A percentile compares a stretch with the other conserved stretches of the same genome.
phyloP scores from a whole-genome alignment of 352 stramenopile genomes.

The Pythium biforme region DNA sequence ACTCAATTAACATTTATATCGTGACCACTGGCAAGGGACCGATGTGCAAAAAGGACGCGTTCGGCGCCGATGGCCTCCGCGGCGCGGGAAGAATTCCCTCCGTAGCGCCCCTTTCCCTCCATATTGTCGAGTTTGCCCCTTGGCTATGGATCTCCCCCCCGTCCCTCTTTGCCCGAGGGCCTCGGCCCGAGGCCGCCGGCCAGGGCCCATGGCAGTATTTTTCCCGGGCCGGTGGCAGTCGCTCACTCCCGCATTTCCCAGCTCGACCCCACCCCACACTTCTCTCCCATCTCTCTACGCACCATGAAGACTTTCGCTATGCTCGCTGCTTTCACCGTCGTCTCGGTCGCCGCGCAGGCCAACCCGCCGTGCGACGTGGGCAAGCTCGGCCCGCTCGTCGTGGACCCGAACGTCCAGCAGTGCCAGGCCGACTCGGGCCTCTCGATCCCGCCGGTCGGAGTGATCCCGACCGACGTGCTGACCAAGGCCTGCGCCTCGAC shows the following conservation, averaged over 20 bases:
- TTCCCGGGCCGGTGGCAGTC: too few species aligned
- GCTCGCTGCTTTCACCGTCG: conserved; percentile 9
- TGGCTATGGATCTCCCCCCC: too few species aligned
- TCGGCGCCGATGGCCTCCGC: too few species aligned
- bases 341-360: neutral
- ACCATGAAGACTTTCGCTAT: conserved; percentile 20
- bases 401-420: neutral
- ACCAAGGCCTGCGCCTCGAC: conserved; percentile 24
- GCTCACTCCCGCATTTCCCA: conserved; percentile 1
- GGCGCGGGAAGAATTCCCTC: neutral
- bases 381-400: neutral
- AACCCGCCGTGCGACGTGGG: neutral
- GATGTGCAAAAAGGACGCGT: neutral
- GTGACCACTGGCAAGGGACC: neutral
- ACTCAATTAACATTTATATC: neutral
- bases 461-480: conserved; percentile 11
- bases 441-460: neutral
- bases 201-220: neutral
- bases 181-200: too few species aligned
- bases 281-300: neutral
- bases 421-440: neutral
- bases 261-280: neutral
- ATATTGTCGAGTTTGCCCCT: too few species aligned
- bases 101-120: neutral
- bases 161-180: too few species aligned